These are phyloP conservation scores for Backusella liffmaniae DNA, from an alignment of 192 early-diverging fungal species.

Conservation along the genomic window DNA sequence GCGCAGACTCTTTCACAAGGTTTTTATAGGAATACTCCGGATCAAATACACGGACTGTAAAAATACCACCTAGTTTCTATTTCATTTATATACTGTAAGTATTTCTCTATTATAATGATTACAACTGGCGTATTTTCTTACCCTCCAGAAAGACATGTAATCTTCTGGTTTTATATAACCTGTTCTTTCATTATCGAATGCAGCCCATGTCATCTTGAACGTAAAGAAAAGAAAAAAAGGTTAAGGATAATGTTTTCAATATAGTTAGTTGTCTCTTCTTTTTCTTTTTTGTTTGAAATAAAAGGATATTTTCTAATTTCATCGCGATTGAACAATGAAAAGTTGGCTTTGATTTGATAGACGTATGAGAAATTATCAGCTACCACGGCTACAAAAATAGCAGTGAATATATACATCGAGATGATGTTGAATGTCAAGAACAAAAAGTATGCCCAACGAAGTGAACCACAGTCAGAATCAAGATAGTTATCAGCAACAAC, in stretches of 20 bases:
- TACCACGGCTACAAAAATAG: conserved; percentile 63
- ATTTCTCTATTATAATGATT: conserved; percentile 4
- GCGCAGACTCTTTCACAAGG: conserved; percentile 32
- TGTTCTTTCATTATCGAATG: conserved; percentile 42
- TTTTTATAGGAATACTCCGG: conserved; percentile 43
- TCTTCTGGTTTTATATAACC: conserved; percentile 51
- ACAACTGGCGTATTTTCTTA: conserved; percentile 20
- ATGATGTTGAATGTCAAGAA: conserved; percentile 61
- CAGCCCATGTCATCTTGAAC: conserved; percentile 55
- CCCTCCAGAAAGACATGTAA: conserved; percentile 50
- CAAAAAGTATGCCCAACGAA: conserved; percentile 50
- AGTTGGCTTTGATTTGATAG: conserved; percentile 58
- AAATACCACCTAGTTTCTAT: conserved; percentile 52
- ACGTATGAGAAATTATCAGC: conserved; percentile 63
- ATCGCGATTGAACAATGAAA: conserved; percentile 55
- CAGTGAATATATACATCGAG: conserved; percentile 68
- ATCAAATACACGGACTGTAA: conserved; percentile 49
- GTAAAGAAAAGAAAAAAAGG: conserved; percentile 21
- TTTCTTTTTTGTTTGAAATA: not conserved
- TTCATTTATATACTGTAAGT: conserved; percentile 15
- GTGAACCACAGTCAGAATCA: conserved; percentile 56
- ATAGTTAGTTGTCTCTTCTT: not conserved
- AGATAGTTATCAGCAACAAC: conserved; percentile 45
- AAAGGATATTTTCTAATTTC: conserved; percentile 58
- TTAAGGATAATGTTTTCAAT: conserved; percentile 22